Evolutionary conservation across 1,284 basidiomycete genomes (phyloP), one percentile per base, ranked within the genome.

Genomic region (Tilletia indica): DNA sequence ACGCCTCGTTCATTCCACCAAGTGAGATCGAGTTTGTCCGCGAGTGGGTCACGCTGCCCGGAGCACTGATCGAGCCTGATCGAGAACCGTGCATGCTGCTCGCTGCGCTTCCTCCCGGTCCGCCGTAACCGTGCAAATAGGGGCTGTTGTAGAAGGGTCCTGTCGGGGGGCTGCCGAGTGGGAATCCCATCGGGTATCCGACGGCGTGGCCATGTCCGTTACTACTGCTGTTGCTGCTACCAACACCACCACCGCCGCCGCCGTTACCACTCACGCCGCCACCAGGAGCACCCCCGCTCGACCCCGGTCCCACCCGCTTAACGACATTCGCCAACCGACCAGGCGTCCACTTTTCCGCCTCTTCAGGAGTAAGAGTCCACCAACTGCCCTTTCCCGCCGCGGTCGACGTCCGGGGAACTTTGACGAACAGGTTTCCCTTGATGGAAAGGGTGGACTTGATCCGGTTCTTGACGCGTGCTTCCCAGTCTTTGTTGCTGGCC

Each of bases 381-480:
- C 82, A 83, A 71, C 77, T 78, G 6, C 82, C 82, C 68, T 83
- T 83, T 38, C 79, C 80, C 34, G 78, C 75, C 4, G 79, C 79
- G 45, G 73, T 77, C 39, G 79, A 80, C 11, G 81, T 79, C 39
- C 81, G 67, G 16, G 82, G 78, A 5, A 83, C 79, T 68, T 83
- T 83, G 72, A 83, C 72, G 69, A 83, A 83, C 34, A 83, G 74
- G 54, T 82, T 78, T 45, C 78, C 76, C 66, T 83, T 83, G 74
- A 82, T 83, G 5, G 82, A 83, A 11, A 83, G 74, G 11, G 82
- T 83, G 31, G 82, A 83, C 71, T 83, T 83, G 79, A 83, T 83
- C 1, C 82, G 75, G 56, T 83, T 83, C 76, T 83, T 83, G 58
- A 83, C 82, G 2, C 82, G 76, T 5, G 77, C 58, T 68, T 83